These are phyloP conservation scores for Gnetum montanum DNA, from an alignment of 75 land plant species.

Conservation along the genomic window DNA sequence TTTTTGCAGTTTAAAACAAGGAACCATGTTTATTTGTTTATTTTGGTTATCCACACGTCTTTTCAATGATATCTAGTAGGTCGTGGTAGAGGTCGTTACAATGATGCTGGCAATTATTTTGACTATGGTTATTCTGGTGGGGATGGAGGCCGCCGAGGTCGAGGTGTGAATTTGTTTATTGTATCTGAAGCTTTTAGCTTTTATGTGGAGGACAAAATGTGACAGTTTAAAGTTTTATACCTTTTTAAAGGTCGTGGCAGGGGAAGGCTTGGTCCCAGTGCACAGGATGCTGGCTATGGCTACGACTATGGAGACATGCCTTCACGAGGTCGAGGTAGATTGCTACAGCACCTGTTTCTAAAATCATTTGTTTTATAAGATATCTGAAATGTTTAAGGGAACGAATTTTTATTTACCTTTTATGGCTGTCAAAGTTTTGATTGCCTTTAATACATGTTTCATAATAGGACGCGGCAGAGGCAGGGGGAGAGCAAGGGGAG, in stretches of 20 bases:
- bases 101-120: slow-evolving; percentile 2
- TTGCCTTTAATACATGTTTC: neutral
- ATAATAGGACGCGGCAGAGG: slow-evolving; percentile 7
- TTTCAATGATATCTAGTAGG: neutral
- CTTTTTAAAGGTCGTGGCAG: slow-evolving; percentile 3
- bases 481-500: slow-evolving; percentile 6
- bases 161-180: neutral
- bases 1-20: neutral
- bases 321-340: slow-evolving; percentile 6
- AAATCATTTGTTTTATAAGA: neutral
- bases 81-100: slow-evolving; percentile 6
- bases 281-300: slow-evolving; percentile 4
- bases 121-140: neutral
- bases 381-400: neutral
- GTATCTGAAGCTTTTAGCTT: neutral
- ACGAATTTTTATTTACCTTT: neutral
- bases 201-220: neutral
- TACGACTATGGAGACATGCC: neutral
- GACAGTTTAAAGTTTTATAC: neutral
- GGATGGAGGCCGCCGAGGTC: slow-evolving; percentile 4
- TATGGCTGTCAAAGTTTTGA: neutral
- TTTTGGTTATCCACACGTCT: no score
- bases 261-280: slow-evolving; percentile 6
- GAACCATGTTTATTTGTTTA: neutral
- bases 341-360: neutral